A percentile compares a stretch with the other conserved stretches of the same genome.
Evolutionary conservation across 164 flowering plant genomes (phyloP).

Genomic region (Saururus chinensis): DNA sequence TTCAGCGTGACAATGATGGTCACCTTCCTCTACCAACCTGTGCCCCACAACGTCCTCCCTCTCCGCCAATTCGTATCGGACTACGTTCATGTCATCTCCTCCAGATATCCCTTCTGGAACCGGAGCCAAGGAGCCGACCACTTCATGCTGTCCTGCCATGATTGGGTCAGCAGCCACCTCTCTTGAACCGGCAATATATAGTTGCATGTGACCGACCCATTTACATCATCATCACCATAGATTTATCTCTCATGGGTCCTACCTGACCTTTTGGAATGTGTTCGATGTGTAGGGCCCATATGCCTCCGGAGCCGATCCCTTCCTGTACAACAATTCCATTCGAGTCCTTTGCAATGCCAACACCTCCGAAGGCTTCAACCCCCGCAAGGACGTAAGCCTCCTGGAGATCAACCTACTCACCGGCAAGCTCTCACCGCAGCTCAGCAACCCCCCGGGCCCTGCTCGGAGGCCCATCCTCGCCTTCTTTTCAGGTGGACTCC

Average conservation of each 20-base stretch:
- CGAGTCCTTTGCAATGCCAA: conserved; percentile 17
- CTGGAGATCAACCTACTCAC: conserved; percentile 12
- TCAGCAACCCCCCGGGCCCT: neutral
- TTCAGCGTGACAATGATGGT: conserved; percentile 13
- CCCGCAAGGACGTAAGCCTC: conserved; percentile 13
- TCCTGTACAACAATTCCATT: conserved; percentile 11
- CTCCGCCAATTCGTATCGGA: conserved; percentile 8
- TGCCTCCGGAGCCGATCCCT: conserved; percentile 5
- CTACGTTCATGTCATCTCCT: conserved; percentile 9
- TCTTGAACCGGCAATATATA: too few species aligned
- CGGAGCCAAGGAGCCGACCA: conserved; percentile 13
- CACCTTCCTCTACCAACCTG: conserved; percentile 9
- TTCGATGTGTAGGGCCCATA: conserved; percentile 6
- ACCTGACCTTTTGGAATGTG: too few species aligned
- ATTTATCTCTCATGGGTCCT: too few species aligned
- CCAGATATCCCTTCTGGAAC: conserved; percentile 13
- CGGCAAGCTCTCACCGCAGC: conserved; percentile 18
- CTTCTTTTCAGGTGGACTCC: conserved; percentile 15
- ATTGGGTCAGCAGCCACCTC: conserved; percentile 8
- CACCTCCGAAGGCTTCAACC: conserved; percentile 15
- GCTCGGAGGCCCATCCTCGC: conserved; percentile 4
- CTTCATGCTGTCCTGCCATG: conserved; percentile 18
- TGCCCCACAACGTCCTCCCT: conserved; percentile 6
- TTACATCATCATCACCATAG: too few species aligned
- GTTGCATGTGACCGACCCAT: too few species aligned